Evolutionary conservation across 805 yeast genomes (phyloP).

Genomic region (Candida odintsovae): DNA sequence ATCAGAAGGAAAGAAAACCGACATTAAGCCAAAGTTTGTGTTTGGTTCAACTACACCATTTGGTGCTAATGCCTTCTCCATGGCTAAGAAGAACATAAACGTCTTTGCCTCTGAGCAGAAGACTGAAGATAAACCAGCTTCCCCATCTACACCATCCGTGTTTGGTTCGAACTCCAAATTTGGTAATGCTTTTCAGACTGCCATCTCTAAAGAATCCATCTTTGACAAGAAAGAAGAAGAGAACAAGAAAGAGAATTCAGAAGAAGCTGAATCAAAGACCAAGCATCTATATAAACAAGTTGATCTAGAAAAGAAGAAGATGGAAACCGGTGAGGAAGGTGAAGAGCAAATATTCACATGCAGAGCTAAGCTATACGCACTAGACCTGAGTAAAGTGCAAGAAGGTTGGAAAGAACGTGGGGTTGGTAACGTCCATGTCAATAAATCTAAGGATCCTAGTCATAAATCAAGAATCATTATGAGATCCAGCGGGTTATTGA

Average conservation of each 20-base stretch:
- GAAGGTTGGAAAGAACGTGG: slow-evolving; percentile 97
- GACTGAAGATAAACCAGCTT: background rate
- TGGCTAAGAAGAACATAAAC: slow-evolving; percentile 25
- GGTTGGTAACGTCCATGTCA: slow-evolving; percentile 79
- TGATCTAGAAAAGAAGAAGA: slow-evolving; percentile 51
- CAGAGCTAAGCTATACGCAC: slow-evolving; percentile 72
- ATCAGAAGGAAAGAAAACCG: background rate
- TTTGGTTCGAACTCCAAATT: slow-evolving; percentile 45
- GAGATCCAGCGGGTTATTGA: slow-evolving; percentile 83
- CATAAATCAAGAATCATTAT: slow-evolving; percentile 68
- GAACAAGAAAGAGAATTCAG: slow-evolving; percentile 11
- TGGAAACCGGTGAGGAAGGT: slow-evolving; percentile 86
- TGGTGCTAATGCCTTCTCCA: slow-evolving; percentile 35
- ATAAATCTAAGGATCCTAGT: slow-evolving; percentile 29
- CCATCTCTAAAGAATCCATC: slow-evolving; percentile 49
- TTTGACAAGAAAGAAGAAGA: slow-evolving; percentile 36
- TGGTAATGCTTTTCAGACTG: slow-evolving; percentile 49
- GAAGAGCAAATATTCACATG: slow-evolving; percentile 65
- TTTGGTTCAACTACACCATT: slow-evolving; percentile 51
- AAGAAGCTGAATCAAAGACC: slow-evolving; percentile 11
- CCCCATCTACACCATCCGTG: slow-evolving; percentile 14
- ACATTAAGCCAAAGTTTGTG: slow-evolving; percentile 38
- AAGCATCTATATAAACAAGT: slow-evolving; percentile 47
- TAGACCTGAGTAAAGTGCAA: slow-evolving; percentile 57
- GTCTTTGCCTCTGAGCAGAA: slow-evolving; percentile 26